Base-by-base conservation (phyloP, 805 yeast genomes). In the Lipomyces orientalis region DNA sequence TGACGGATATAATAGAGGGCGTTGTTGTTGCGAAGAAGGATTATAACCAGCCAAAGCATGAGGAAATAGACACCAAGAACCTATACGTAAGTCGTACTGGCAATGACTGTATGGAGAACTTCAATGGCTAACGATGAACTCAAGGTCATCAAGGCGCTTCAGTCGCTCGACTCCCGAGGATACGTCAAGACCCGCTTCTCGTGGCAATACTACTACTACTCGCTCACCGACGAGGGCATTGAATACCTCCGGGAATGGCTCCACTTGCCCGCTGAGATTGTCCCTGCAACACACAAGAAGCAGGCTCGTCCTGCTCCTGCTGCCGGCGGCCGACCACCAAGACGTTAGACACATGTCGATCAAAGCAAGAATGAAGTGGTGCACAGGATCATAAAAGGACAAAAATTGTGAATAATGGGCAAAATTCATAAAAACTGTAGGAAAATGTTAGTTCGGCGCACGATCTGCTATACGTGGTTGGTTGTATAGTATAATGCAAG, bases 171-270 rank as follows among this genome's bases (percentile, higher is more conserved):
- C 81, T 95, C 99, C 74, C 92, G 90, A 85, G 99, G 99, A 84
- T 95, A 81, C 90, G 98, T 95, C 85, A 93, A 94, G 91, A 95
- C 99, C 79, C 98, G 93, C 87, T 95, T 94, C 90, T 94, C 98
- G 81, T 95, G 99, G 99, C 98, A 93, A 89, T 92, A 92, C 89
- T 95, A 95, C 88, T 95, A 95, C 97, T 95, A 95, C 96, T 92
- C 99, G 88, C 90, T 95, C 83, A 95, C 98, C 82, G 98, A 95
- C 82, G 97, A 91, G 86, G 99, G 99, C 90, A 94, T 95, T 76
- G 97, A 93, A 82, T 95, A 87, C 90, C 90, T 95, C 82, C 91
- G 98, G 87, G 93, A 91, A 83, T 95, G 93, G 91, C 90, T 95
- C 84, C 93, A 93, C 90, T 88, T 95, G 80, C 99, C 99, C 86